Conservation (phyloP, 768 basidiomycete species). For the Astraeus odoratus region DNA sequence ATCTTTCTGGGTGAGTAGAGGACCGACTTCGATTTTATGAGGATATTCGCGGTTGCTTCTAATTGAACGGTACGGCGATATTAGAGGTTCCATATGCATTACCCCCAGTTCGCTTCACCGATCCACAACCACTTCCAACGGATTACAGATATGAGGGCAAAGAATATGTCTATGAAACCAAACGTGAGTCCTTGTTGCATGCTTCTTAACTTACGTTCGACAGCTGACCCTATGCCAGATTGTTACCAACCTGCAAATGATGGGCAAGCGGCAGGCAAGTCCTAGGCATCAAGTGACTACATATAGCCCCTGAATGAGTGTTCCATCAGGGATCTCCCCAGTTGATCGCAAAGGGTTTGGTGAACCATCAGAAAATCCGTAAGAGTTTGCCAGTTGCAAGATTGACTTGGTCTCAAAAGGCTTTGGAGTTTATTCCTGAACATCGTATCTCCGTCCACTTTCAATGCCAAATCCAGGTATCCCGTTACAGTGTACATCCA, state of each 20-base stretch:
- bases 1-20: slow-evolving; percentile 52
- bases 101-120: slow-evolving; percentile 56
- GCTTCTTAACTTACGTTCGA: background rate
- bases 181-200: slow-evolving; percentile 34
- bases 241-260: slow-evolving; percentile 57
- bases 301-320: background rate
- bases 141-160: slow-evolving; percentile 50
- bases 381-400: background rate
- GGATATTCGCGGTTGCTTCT: too few species aligned
- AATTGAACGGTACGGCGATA: background rate
- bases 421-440: slow-evolving; percentile 53
- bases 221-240: slow-evolving; percentile 30
- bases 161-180: slow-evolving; percentile 54
- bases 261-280: slow-evolving; percentile 50
- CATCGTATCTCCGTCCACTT: slow-evolving; percentile 48
- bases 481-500: slow-evolving; percentile 75
- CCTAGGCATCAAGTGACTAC: background rate
- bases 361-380: slow-evolving; percentile 67
- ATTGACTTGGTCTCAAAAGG: background rate
- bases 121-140: slow-evolving; percentile 50
- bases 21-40: too few species aligned
- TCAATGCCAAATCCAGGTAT: slow-evolving; percentile 36
- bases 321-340: slow-evolving; percentile 35
- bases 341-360: slow-evolving; percentile 62
- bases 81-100: slow-evolving; percentile 70